phyloP scores from a whole-genome alignment of 768 basidiomycete genomes.

The Xerocomellus dryophilus region DNA sequence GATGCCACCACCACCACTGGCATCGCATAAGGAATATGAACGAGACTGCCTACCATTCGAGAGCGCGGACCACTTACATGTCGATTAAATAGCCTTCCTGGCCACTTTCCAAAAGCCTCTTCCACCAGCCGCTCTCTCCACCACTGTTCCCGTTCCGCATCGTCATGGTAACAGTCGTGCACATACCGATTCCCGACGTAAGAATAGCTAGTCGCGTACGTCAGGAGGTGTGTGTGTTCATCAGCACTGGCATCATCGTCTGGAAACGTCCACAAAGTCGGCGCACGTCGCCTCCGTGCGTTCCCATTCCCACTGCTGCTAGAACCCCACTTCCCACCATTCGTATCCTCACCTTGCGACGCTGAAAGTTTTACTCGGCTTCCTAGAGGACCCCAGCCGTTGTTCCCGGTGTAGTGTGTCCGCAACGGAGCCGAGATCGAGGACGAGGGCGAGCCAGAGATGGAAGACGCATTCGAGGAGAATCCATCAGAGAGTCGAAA shows the following conservation, averaged over 20 bases:
- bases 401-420: constrained; percentile 48
- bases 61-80: constrained; percentile 46
- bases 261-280: constrained; percentile 7
- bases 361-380: constrained; percentile 45
- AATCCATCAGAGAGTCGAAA: constrained; percentile 32
- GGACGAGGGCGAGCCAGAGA: constrained; percentile 67
- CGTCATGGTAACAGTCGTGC: constrained; percentile 14
- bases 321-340: background rate
- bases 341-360: constrained; percentile 6
- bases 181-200: constrained; percentile 23
- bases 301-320: background rate
- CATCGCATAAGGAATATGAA: background rate
- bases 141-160: constrained; percentile 35
- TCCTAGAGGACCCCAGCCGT: constrained; percentile 62
- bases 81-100: constrained; percentile 61
- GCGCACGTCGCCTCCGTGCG: constrained; percentile 1
- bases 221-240: constrained; percentile 42
- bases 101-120: constrained; percentile 63
- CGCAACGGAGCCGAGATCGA: constrained; percentile 81
- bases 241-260: constrained; percentile 18
- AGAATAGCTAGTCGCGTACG: constrained; percentile 21
- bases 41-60: background rate
- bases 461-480: constrained; percentile 36
- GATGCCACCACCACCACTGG: constrained; percentile 86
- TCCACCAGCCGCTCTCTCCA: constrained; percentile 47